These are phyloP conservation scores for Coccomyxa subellipsoidea DNA, from an alignment of 163 green algal species.

Conservation along the genomic window DNA sequence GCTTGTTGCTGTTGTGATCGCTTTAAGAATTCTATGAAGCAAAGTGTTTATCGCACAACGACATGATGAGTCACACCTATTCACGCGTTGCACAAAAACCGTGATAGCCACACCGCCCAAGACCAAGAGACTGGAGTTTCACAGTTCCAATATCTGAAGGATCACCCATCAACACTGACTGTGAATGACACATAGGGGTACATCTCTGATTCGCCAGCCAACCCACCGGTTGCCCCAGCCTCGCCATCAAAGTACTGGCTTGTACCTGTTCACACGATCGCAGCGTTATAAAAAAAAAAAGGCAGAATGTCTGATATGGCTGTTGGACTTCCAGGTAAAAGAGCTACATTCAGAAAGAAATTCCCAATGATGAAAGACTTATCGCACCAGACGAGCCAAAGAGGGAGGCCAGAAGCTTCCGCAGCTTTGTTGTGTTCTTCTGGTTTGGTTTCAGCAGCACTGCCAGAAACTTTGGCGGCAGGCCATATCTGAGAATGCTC, in stretches of 20 bases:
- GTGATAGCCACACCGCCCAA: too few species aligned
- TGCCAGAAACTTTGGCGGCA: constrained; percentile 79
- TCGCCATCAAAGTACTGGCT: constrained; percentile 62
- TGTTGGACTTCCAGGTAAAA: not conserved
- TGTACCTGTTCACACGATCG: constrained; percentile 30
- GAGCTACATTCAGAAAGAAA: not conserved
- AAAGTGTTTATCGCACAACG: too few species aligned
- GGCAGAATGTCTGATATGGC: not conserved
- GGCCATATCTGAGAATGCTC: constrained; percentile 93
- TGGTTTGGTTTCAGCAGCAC: constrained; percentile 72
- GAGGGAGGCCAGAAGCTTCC: constrained; percentile 46
- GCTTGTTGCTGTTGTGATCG: too few species aligned
- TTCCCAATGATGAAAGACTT: not conserved
- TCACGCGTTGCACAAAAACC: too few species aligned
- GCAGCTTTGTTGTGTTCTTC: constrained; percentile 61
- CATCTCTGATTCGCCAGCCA: constrained; percentile 48
- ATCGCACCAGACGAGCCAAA: constrained; percentile 40
- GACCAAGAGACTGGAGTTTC: too few species aligned
- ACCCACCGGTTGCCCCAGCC: constrained; percentile 19
- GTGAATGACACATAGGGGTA: constrained; percentile 88
- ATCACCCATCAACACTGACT: constrained; percentile 62
- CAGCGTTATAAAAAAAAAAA: not conserved
- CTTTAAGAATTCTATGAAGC: too few species aligned
- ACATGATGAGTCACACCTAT: too few species aligned
- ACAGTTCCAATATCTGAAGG: too few species aligned